Evolutionary conservation across 2,329 filamentous ascomycete species (phyloP).

Genomic region (Diaporthe capsici): DNA sequence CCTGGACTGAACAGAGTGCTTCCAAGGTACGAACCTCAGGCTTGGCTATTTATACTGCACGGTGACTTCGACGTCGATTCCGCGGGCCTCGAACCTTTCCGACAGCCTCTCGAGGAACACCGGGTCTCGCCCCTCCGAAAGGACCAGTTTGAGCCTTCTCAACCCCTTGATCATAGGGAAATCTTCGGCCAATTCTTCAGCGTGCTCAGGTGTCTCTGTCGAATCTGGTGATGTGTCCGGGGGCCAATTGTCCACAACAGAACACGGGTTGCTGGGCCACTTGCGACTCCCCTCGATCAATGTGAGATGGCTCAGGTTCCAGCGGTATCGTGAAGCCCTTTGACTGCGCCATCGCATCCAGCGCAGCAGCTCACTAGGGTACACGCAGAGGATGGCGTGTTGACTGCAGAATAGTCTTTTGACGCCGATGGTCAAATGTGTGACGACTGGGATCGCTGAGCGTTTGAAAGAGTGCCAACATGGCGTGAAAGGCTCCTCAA

Average conservation of each 20-base stretch:
- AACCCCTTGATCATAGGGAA: background rate
- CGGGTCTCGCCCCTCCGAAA: background rate
- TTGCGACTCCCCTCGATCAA: background rate
- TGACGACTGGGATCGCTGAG: background rate
- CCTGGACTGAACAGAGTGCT: background rate
- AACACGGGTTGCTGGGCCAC: background rate
- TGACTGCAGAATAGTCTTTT: background rate
- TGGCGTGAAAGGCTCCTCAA: background rate
- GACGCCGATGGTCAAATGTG: constrained; percentile 4
- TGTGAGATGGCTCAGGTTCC: background rate
- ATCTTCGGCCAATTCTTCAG: no score
- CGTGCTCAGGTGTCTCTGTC: background rate
- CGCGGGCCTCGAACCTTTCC: background rate
- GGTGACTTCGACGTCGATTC: background rate
- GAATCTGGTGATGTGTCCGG: no score
- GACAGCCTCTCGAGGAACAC: background rate
- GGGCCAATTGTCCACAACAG: no score
- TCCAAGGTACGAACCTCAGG: background rate
- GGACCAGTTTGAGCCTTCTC: background rate
- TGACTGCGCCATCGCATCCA: background rate
- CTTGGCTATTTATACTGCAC: background rate
- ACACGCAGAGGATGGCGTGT: rapidly evolving
- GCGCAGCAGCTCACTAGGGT: background rate
- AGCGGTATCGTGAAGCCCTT: background rate
- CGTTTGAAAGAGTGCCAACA: background rate